These are phyloP conservation scores for Auricularia sp. DNA, from an alignment of 768 basidiomycete genomes.

Conservation along the genomic window DNA sequence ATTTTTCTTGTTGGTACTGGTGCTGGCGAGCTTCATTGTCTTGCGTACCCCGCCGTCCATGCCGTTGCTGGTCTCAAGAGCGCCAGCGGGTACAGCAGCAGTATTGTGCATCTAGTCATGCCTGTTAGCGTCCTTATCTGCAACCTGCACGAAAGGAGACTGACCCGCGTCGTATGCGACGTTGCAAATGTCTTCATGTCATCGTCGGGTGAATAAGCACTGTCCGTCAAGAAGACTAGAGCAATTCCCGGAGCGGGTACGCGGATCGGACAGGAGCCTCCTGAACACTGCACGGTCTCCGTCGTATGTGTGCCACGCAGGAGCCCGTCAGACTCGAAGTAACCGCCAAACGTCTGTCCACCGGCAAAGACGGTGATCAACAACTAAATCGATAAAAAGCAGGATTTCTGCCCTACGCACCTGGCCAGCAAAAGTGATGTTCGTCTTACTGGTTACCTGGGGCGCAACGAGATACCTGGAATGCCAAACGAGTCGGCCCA, in stretches of 20 bases:
- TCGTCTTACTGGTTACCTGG: constrained; percentile 44
- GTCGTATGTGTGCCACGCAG: constrained; percentile 46
- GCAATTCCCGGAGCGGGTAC: constrained; percentile 68
- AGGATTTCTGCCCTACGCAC: background rate
- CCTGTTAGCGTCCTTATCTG: too few species aligned
- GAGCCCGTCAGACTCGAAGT: constrained; percentile 59
- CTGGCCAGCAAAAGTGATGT: constrained; percentile 74
- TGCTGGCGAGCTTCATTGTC: background rate
- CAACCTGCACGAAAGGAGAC: too few species aligned
- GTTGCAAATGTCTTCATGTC: constrained; percentile 35
- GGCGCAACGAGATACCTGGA: constrained; percentile 45
- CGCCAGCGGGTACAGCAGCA: background rate
- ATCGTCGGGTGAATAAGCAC: constrained; percentile 23
- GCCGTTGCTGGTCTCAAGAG: background rate
- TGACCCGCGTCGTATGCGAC: background rate
- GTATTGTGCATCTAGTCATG: background rate
- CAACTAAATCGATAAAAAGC: background rate
- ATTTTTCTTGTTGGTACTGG: background rate
- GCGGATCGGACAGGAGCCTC: constrained; percentile 41
- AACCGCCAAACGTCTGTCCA: constrained; percentile 40
- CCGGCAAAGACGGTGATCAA: too few species aligned
- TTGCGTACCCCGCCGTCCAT: background rate
- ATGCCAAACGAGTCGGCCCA: background rate
- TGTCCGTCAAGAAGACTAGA: constrained; percentile 57
- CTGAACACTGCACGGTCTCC: constrained; percentile 44